Base-by-base conservation (phyloP, 805 yeast species). In the Clavispora carvajalis region DNA sequence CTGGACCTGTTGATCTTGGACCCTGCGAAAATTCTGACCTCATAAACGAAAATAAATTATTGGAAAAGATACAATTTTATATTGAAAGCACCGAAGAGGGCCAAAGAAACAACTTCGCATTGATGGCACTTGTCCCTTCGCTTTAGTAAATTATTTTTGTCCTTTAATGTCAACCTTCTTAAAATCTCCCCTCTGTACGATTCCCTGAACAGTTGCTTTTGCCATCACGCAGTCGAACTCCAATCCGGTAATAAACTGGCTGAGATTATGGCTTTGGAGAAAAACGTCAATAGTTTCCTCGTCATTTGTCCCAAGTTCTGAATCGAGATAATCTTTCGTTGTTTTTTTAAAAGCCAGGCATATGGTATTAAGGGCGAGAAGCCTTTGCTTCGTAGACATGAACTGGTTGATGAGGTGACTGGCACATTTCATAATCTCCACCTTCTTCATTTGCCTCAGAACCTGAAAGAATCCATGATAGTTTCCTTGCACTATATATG, bases 81-180 rank as follows among this genome's bases (percentile, higher is more conserved):
- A 76, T 89, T 69, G 71, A 74, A 34, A 61, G 73, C 37, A 79
- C 85, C 5, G 80, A 74, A 49, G 85, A 77, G 15, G 66, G 62
- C 19, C 77, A 80, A 52, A 74, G 74, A 45, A 62, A 79, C 49
- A 77, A 77, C 38, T 89, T 87, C 62, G 83, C 93, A 8, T 65
- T 89, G 57, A 76, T 89, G 67, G 96, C 95, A 0, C 55, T 87
- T 34, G 84, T 78, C 1, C 85, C 88, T 6, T 23, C 33, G 5
- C 33, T 36, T 7, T 36, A 26, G 22, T 36, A 26, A 16, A 7
- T 36, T 59, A 81, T 7, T 80, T 71, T 62, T 90, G 97, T 1
- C 98, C 98, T 67, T 90, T 90, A 46, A 91, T 89, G 56, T 90
- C 97, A 11, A 90, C 80, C 54, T 73, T 82, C 44, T 66, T 76